Evolutionary conservation across 768 basidiomycete genomes (phyloP).

Genomic region (Cystobasidium tubakii): DNA sequence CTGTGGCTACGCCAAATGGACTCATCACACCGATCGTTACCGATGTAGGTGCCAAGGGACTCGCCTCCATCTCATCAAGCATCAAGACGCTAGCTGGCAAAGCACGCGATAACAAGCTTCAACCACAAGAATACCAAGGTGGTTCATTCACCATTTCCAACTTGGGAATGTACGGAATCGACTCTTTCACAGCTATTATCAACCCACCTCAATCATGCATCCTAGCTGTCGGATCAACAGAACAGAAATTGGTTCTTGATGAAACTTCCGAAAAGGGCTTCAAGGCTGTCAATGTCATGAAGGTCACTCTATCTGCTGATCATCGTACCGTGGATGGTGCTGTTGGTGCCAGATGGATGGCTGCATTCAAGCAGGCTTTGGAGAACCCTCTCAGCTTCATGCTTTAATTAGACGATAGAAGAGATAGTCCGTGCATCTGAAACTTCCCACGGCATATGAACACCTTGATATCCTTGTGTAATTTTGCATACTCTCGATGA

Average conservation of each 20-base stretch:
- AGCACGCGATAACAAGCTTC: conserved; percentile 91
- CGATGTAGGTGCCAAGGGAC: conserved; percentile 84
- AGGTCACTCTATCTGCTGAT: conserved; percentile 89
- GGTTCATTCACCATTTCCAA: conserved; percentile 99
- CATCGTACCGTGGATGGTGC: conserved; percentile 96
- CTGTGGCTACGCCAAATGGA: conserved; percentile 90
- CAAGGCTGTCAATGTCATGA: conserved; percentile 86
- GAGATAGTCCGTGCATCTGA: no score
- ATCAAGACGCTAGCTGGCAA: conserved; percentile 88
- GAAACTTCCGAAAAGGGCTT: conserved; percentile 88
- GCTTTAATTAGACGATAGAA: conserved; percentile 22
- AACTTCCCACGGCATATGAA: no score
- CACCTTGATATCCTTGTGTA: neutral
- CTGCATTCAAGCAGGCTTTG: conserved; percentile 89
- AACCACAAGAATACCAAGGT: conserved; percentile 95
- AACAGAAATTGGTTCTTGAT: conserved; percentile 77
- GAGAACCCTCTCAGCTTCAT: conserved; percentile 59
- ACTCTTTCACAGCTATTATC: conserved; percentile 93
- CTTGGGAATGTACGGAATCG: conserved; percentile 91
- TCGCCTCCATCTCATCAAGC: conserved; percentile 85
- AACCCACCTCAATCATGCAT: conserved; percentile 98
- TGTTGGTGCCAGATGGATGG: conserved; percentile 78
- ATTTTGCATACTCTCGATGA: neutral
- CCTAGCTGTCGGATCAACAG: conserved; percentile 83
- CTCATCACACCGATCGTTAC: conserved; percentile 96